Evolutionary conservation across 371 early-diverging fungal genomes (phyloP).

Genomic region (Circinella minor): DNA sequence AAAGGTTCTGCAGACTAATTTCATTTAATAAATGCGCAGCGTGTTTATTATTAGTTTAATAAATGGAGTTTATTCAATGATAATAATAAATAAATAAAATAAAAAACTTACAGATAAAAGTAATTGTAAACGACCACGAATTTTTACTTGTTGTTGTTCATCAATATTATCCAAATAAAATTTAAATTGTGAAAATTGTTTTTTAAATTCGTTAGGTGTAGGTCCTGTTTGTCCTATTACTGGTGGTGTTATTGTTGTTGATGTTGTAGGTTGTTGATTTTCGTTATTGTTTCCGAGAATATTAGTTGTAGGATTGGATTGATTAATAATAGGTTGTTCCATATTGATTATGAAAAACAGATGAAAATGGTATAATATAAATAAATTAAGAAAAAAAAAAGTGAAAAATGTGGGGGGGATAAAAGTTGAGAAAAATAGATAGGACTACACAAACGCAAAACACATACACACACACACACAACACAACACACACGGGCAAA

Average conservation of each 20-base stretch:
- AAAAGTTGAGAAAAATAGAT: too few species aligned
- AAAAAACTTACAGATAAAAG: slow-evolving; percentile 39
- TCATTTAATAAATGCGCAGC: neutral
- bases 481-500: too few species aligned
- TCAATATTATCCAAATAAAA: slow-evolving; percentile 47
- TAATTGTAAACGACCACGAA: slow-evolving; percentile 32
- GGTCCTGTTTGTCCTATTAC: neutral
- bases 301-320: too few species aligned
- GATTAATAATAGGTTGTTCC: too few species aligned
- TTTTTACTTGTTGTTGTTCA: slow-evolving; percentile 19
- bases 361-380: too few species aligned
- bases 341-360: too few species aligned
- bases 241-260: neutral
- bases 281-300: neutral
- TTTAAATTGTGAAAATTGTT: slow-evolving; percentile 24
- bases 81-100: neutral
- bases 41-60: neutral
- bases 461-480: too few species aligned
- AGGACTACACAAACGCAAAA: too few species aligned
- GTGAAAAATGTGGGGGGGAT: too few species aligned
- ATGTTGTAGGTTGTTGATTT: neutral
- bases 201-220: slow-evolving; percentile 1
- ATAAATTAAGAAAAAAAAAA: too few species aligned
- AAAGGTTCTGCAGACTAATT: slow-evolving; percentile 40
- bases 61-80: too few species aligned